Evolutionary conservation across 2,329 filamentous ascomycete species (phyloP), one percentile per base, ranked within the genome.

Genomic region (Cladosporium phlei): DNA sequence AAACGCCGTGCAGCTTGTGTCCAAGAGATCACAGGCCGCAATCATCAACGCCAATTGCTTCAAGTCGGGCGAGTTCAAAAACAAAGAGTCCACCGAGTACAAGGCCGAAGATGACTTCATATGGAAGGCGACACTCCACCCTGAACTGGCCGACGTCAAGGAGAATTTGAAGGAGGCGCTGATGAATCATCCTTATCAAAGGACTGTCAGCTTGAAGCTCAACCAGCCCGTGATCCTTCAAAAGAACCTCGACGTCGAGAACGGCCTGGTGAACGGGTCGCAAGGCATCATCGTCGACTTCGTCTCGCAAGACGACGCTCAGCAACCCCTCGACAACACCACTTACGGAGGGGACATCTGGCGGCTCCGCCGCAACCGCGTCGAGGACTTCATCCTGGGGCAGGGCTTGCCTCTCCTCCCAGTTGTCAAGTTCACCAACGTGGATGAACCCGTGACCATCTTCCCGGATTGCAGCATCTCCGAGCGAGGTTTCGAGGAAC

Each of bases 161-260:
- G 10, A 34, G 22, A 22, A 17, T 5, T 16, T 25, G 2, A 6
- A 8, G 14, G 22, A 16, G 1, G 19, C 19, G 33, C 22, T 50
- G n/a, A 10, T n/a, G 16, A 46, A 54, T 6, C 75, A 78, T 51
- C 68, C 71, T 1, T 76, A 71, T 47, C 69, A 73, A n/a, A 53
- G 65, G 1, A 53, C 59, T 2, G 56, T 76, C 11, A 56, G 71
- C 43, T 62, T 79, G n/a, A 79, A 78, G 47, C 54, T 66, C 28
- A 71, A 70, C 16, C 76, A 75, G 70, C 67, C 71, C 2, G 74
- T 79, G 4, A 69, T 79, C 8, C 66, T 80, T 2, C 68, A 77
- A 2, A 63, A 65, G 12, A 79, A 79, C 49, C 58, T 79, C 6
- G 67, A 70, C 49, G 55, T 75, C 6, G n/a, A 46, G 0, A 19